Base-by-base conservation (phyloP, 345 rosid genomes). In the Moricandia moricandioides region DNA sequence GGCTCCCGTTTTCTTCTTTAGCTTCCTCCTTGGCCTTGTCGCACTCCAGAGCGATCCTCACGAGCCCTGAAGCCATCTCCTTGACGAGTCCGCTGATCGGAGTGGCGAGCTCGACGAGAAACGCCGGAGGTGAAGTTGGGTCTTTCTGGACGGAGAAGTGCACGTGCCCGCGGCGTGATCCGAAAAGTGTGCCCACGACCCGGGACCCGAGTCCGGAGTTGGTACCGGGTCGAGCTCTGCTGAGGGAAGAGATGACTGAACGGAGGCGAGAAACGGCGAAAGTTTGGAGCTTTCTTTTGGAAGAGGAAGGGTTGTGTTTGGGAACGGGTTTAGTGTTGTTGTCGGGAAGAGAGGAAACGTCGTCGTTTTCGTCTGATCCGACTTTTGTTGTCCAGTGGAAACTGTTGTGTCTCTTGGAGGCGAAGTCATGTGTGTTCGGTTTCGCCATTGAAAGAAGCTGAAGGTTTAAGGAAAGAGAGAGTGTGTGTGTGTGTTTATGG, bases 31-130 rank as follows among this genome's bases (percentile, higher is more conserved):
- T 82, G 33, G 80, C 66, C 17, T 91, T 96, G 70, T 92, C 91
- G 74, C 98, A 96, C 45, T 96, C 99, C 69, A 96, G 65, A 6
- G 98, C 98, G 77, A 96, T 92, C 60, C 99, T 82, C 4, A 96
- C 98, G 67, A 96, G 79, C 61, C 98, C 99, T 0, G 99, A 92
- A 12, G 99, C 97, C 99, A 96, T 96, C 78, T 96, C 98, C 73
- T 86, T 69, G 14, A 92, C 98, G 70, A 96, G 77, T 0, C 88
- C 94, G 26, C 94, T 88, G 3, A 96, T 96, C 4, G 98, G 99
- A 1, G 98, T 90, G 5, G 99, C 96, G 14, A 96, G 89, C 57
- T 96, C 98, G 37, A 96, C 84, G 0, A 91, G 78, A 69, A 96
- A 88, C 65, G 99, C 91, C 2, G 98, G 98, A 0, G 90, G 82